Base-by-base conservation (phyloP, 2,329 filamentous ascomycete species). In the Fusarium lateritium region DNA sequence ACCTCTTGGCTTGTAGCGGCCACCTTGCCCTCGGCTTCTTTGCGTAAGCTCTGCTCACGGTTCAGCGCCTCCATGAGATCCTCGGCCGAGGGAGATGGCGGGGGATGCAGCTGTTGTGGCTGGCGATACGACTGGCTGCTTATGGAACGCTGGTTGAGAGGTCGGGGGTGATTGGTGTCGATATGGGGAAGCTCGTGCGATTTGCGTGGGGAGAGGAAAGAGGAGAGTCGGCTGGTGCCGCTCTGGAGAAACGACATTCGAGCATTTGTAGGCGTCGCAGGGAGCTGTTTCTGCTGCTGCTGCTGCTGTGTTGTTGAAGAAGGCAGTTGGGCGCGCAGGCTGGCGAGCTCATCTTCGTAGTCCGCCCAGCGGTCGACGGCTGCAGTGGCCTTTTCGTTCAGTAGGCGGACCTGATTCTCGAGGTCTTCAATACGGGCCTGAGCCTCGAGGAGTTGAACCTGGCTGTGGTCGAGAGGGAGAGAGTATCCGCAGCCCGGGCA, bases 301-400 rank as follows among this genome's bases (percentile, higher is more conserved):
- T n/a, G n/a, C n/a, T n/a, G n/a, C n/a, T n/a, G n/a, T 22, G 42
- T 42, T 9, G 58, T 55, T 6, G 62, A 74, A 49, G 46, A 74
- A 56, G 72, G 76, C 22, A 70, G 76, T 76, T 74, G 72, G 36
- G 80, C 81, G 69, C 88, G 88, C 56, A 94, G 83, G 44, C 80
- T 83, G 44, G 88, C 83, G 40, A 94, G 85, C 77, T 94, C 91
- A 79, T 94, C 92, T 80, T 95, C 92, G 83, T 94, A 94, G 81
- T 94, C 91, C 75, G 92, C 91, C 86, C 87, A 90, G 76, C 85
- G 86, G 78, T 89, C 86, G 66, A 88, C 85, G 76, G 84, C 83
- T 34, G 89, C 87, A 5, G 89, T 86, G 57, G 91, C 90, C 79
- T 92, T 93, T 71, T 92, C 84, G 77, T 89, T 93, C 61, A 94